Base-by-base conservation (phyloP, 305 asterid species). In the Fraxinus angustifolia region DNA sequence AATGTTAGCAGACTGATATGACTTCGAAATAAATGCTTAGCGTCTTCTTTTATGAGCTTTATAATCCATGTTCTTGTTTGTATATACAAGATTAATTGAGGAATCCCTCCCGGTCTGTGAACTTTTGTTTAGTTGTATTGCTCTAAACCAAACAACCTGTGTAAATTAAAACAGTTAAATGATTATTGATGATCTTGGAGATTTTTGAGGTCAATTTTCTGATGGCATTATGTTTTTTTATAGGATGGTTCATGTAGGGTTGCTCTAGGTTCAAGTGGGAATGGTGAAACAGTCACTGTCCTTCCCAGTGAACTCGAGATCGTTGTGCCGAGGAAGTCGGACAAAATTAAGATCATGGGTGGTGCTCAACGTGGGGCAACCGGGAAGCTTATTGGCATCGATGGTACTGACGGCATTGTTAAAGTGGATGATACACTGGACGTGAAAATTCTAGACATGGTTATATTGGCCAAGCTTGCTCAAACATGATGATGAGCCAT, bases 231-330 rank as follows among this genome's bases (percentile, higher is more conserved):
- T 76, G 26, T 85, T 56, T 62, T 84, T 77, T 62, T 77, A 42
- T 87, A 94, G 99, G 98, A 96, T 84, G 98, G 97, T 67, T 89
- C 98, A 0, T 96, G 98, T 83, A 87, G 89, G 85, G 85, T 96
- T 28, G 91, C 91, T 78, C 95, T 96, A 19, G 97, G 99, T 48
- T 86, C 93, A 17, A 90, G 86, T 21, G 97, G 95, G 77, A 92
- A 84, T 62, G 99, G 98, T n/a, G 97, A 93, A 35, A 79, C 76
- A 1, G 71, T 96, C 73, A 93, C 90, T 10, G 89, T 81, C 8
- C 89, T 87, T 78, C 92, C 97, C 4, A 89, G 82, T 19, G 99
- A 96, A 35, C 83, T 96, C 3, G 97, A 90, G 80, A 84, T 93
- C 7, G 92, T 93, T 45, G 85, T 84, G 40, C 99, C 99, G 10